A percentile compares a stretch with the other conserved stretches of the same genome.
phyloP scores from a whole-genome alignment of 2,329 filamentous ascomycete species.

The Aspergillus candidus region DNA sequence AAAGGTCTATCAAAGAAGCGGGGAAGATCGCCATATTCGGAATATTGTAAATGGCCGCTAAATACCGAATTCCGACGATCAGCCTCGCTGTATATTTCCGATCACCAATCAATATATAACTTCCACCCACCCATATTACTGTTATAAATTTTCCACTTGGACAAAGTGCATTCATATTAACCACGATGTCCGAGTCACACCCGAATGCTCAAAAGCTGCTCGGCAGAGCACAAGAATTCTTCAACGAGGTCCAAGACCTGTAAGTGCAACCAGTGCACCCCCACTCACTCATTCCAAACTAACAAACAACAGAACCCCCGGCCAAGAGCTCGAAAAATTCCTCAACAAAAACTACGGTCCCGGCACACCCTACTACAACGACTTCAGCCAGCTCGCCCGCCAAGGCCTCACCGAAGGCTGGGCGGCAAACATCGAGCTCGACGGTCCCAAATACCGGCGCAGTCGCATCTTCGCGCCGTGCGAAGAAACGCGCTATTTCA shows the following conservation, averaged over 20 bases:
- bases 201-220: too few species aligned
- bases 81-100: too few species aligned
- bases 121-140: too few species aligned
- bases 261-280: constrained; percentile 7
- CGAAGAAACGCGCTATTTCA: constrained; percentile 46
- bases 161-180: too few species aligned
- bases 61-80: too few species aligned
- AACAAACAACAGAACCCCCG: constrained; percentile 36
- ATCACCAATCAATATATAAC: too few species aligned
- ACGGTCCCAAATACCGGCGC: constrained; percentile 45
- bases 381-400: constrained; percentile 36
- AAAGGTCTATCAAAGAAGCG: too few species aligned
- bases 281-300: neutral
- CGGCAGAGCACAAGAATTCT: constrained; percentile 14
- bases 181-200: too few species aligned
- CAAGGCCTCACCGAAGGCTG: constrained; percentile 42
- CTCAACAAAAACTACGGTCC: constrained; percentile 43
- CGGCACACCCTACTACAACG: constrained; percentile 40
- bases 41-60: too few species aligned
- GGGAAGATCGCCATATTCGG: too few species aligned
- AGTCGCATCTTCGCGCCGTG: constrained; percentile 44
- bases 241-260: constrained; percentile 25
- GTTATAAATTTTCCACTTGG: too few species aligned
- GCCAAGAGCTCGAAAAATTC: constrained; percentile 40
- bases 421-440: constrained; percentile 40